phyloP scores from a whole-genome alignment of 2,329 filamentous ascomycete genomes.

The Microsporum audouinii region DNA sequence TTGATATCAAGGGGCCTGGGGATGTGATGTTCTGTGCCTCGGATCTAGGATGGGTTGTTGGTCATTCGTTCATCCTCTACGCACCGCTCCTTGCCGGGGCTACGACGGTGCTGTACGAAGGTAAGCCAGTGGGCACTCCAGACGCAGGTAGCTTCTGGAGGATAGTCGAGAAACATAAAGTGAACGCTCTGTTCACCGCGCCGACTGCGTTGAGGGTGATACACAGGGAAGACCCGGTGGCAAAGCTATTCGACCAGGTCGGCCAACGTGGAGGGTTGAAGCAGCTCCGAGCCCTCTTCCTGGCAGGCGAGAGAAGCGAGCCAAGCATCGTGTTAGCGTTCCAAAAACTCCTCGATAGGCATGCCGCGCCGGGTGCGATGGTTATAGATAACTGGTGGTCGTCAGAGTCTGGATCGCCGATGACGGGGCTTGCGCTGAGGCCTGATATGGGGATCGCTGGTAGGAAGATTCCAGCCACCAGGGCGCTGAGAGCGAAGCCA shows the following conservation, averaged over 20 bases:
- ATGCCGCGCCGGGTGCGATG: constrained; percentile 52
- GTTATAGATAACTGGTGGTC: constrained; percentile 68
- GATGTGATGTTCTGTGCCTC: constrained; percentile 72
- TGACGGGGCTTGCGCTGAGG: constrained; percentile 53
- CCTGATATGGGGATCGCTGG: constrained; percentile 50
- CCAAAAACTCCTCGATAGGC: constrained; percentile 56
- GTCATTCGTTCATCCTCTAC: constrained; percentile 79
- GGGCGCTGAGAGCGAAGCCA: constrained; percentile 51
- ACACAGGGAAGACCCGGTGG: constrained; percentile 69
- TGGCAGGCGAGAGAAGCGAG: constrained; percentile 82
- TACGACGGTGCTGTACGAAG: constrained; percentile 79
- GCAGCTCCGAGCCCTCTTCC: constrained; percentile 61
- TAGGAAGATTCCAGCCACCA: constrained; percentile 28
- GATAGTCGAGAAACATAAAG: constrained; percentile 70
- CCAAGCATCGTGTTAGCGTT: constrained; percentile 75
- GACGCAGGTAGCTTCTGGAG: constrained; percentile 83
- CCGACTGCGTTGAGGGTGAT: constrained; percentile 82
- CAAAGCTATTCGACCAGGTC: constrained; percentile 50
- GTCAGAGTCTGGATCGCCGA: constrained; percentile 58
- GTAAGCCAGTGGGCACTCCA: constrained; percentile 84
- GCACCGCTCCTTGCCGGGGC: constrained; percentile 75
- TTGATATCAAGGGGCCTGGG: constrained; percentile 69
- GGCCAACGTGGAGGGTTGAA: constrained; percentile 61
- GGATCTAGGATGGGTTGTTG: constrained; percentile 89
- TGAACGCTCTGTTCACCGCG: constrained; percentile 74